Base-by-base conservation (phyloP, 371 early-diverging fungal genomes). In the Mucor indicus region DNA sequence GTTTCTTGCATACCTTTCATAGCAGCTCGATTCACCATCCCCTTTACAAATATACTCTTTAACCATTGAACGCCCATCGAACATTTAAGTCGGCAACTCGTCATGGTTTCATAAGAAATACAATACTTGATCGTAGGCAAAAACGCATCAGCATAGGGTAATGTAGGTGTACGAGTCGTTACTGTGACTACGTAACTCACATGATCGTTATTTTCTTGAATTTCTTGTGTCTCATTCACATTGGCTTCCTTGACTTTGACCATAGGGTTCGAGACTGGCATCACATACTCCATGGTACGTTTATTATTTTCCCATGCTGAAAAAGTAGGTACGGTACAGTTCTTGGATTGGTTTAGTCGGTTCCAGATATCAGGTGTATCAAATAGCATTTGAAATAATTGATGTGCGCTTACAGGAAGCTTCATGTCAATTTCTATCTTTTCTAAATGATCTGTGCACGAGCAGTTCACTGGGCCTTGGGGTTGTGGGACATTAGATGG, bases 391-490 rank as follows among this genome's bases (percentile, higher is more conserved):
- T 75, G 72, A 50, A 73, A 84, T 11, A 85, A 23, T 4, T 62
- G 57, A 53, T 83, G 79, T 6, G 87, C 83, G 3, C 80, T 69
- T 1, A 77, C 53, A 1, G 53, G 49, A 3, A 85, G 50, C 3
- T 56, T 57, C 8, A 76, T 44, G 10, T 85, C 77, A 3, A 67
- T 46, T 25, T 81, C 83, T 9, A 61, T 50, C 44, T 80, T 79
- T 20, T 89, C 90, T 13, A 81, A 47, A 64, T 89, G 90, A 20
- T 77, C 79, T 22, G 75, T 62, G 52, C 90, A 89, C 8, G 67
- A 67, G 42, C 90, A 89, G 1, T 48, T 15, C 0, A 79, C 75
- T n/a, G 75, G 76, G 1, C 55, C 64, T 12, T 69, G 31, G 0
- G 86, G 83, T 15, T 44, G 38, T 9, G 44, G 44, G 10, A 57